These are phyloP conservation scores for Diaporthe eres DNA, from an alignment of 2,329 filamentous ascomycete genomes.

Conservation along the genomic window DNA sequence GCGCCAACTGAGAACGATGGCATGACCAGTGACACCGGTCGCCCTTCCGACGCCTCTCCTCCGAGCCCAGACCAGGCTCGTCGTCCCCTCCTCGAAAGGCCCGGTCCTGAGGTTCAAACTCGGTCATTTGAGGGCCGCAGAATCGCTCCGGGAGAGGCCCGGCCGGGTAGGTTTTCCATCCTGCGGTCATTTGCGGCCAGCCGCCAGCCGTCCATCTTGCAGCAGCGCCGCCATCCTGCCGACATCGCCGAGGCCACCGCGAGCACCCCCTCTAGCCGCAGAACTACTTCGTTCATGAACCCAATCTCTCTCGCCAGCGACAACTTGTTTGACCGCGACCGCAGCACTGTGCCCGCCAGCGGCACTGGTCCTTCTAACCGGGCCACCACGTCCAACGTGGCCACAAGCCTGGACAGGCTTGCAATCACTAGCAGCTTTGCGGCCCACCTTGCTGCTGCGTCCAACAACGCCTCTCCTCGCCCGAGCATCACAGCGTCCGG, in stretches of 20 bases:
- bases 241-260: neutral
- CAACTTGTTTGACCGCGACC: neutral
- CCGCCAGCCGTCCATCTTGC: neutral
- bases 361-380: neutral
- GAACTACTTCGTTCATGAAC: neutral
- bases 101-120: neutral
- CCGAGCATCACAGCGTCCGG: neutral
- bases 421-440: neutral
- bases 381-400: neutral
- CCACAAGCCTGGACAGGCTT: neutral
- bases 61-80: neutral
- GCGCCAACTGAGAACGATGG: neutral
- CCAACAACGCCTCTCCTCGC: neutral
- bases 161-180: neutral
- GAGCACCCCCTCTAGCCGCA: neutral
- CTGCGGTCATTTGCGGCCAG: neutral
- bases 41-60: neutral
- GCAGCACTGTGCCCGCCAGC: neutral
- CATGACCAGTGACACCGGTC: neutral
- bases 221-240: neutral
- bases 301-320: neutral
- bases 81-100: neutral
- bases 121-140: neutral
- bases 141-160: neutral
- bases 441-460: neutral